Base-by-base conservation (phyloP, 2,329 filamentous ascomycete species). In the Pseudocercospora eumusae region DNA sequence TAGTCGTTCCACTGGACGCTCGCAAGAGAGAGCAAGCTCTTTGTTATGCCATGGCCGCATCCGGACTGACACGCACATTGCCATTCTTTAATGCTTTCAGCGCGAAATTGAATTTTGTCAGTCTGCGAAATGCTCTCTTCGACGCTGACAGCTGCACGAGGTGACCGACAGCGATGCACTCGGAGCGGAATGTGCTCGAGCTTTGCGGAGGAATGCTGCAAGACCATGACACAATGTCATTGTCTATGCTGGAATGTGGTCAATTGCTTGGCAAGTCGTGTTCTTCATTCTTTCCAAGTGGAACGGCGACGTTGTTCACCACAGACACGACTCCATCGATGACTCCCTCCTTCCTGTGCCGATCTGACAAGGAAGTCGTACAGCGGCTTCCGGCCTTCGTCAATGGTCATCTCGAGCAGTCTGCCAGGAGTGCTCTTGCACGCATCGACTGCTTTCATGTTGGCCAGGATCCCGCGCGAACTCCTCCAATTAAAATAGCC, bases 381-480 rank as follows among this genome's bases (percentile, higher is more conserved):
- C 15, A 66, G 55, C 11, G 64, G 64, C 44, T 59, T 50, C 64
- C 64, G 64, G 4, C 61, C 61, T 18, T 62, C 28, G 2, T 59
- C 55, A 2, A 65, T 21, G 3, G 56, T 47, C 28, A 65, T 65
- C 20, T 59, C 15, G 44, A 66, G 49, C 20, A 67, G 27, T 3
- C 58, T 55, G 15, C 61, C 58, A 4, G 44, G 52, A 15, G 59
- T 55, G 27, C 44, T 62, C 15, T 56, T 36, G 0, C 56, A 40
- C 20, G 55, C 54, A 65, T 55, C 18, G 66, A 49, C 36, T 3
- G 54, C 57, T 45, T 59, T 55, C 10, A 58, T 59, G n/a, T 65
- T 64, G 13, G 31, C 50, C 60, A 53, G 40, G 68, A 67, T 44
- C 70, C 52, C 53, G 3, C 40, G 28, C 28, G 18, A n/a, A 56